phyloP scores from a whole-genome alignment of 2,329 filamentous ascomycete genomes.

The Stagonosporopsis rhizophila region DNA sequence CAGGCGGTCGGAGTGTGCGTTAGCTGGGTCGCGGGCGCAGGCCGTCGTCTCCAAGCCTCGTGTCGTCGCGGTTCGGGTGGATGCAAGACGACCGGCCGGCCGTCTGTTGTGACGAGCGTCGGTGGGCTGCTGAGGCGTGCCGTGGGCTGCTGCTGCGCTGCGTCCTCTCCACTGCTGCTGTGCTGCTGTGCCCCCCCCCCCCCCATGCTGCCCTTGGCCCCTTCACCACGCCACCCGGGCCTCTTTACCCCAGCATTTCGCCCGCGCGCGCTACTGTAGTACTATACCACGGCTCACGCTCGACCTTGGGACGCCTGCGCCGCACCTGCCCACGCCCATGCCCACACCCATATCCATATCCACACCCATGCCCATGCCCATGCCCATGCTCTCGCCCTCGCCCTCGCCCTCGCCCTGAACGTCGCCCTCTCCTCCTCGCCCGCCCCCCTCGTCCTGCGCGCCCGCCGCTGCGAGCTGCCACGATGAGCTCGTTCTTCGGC shows the following conservation, averaged over 20 bases:
- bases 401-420: constrained; percentile 25
- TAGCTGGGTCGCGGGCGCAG: background rate
- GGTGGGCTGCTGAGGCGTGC: constrained; percentile 16
- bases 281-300: no score
- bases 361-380: no score
- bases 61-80: constrained; percentile 16
- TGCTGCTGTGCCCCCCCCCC: constrained; percentile 3
- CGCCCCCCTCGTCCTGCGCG: constrained; percentile 22
- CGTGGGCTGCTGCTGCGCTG: constrained; percentile 10
- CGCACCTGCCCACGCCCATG: no score
- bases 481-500: constrained; percentile 63
- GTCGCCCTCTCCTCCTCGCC: constrained; percentile 16
- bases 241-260: constrained; percentile 12
- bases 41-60: no score
- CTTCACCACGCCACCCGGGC: constrained; percentile 14
- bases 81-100: constrained; percentile 20
- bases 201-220: constrained; percentile 19
- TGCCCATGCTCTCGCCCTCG: background rate
- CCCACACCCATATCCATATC: no score
- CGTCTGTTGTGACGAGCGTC: constrained; percentile 8
- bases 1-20: constrained; percentile 16
- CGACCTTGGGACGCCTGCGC: no score
- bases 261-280: no score
- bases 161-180: constrained; percentile 10
- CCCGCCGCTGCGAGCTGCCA: constrained; percentile 20